These are phyloP conservation scores for Phaeotremella skinneri DNA, from an alignment of 768 basidiomycete species.

Conservation along the genomic window DNA sequence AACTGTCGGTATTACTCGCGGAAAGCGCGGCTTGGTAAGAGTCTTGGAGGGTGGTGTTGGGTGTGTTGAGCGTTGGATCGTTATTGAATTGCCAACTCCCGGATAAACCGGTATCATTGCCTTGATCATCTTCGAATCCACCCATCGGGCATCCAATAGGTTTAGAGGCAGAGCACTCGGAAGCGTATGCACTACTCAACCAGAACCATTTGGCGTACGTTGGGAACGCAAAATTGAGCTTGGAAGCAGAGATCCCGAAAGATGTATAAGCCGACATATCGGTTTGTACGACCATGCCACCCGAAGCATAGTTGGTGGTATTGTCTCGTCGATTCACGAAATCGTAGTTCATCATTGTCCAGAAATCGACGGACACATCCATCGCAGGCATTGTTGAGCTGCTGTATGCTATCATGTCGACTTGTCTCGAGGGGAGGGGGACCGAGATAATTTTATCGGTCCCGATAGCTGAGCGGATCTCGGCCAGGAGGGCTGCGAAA, in stretches of 20 bases:
- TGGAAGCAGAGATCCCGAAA: constrained; percentile 15
- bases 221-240: constrained; percentile 31
- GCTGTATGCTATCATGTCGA: constrained; percentile 28
- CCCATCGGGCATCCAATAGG: constrained; percentile 28
- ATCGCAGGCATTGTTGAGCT: constrained; percentile 14
- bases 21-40: too few relatives aligned
- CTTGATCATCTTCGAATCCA: constrained; percentile 7
- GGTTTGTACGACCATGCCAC: constrained; percentile 25
- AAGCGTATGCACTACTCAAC: neutral
- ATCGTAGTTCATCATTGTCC: constrained; percentile 40
- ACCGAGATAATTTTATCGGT: constrained; percentile 14
- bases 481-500: constrained; percentile 9
- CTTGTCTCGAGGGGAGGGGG: constrained; percentile 18
- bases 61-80: constrained; percentile 2
- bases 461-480: constrained; percentile 13
- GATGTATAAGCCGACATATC: constrained; percentile 15
- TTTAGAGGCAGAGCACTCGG: neutral
- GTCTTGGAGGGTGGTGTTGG: too few relatives aligned
- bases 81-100: constrained; percentile 17
- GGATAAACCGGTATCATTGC: constrained; percentile 10
- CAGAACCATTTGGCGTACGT: constrained; percentile 40
- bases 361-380: constrained; percentile 30
- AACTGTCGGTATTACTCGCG: neutral
- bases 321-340: constrained; percentile 24
- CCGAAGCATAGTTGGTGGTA: constrained; percentile 23